These are phyloP conservation scores for Omphalotus olearius DNA, from an alignment of 1,284 basidiomycete species.

Conservation along the genomic window DNA sequence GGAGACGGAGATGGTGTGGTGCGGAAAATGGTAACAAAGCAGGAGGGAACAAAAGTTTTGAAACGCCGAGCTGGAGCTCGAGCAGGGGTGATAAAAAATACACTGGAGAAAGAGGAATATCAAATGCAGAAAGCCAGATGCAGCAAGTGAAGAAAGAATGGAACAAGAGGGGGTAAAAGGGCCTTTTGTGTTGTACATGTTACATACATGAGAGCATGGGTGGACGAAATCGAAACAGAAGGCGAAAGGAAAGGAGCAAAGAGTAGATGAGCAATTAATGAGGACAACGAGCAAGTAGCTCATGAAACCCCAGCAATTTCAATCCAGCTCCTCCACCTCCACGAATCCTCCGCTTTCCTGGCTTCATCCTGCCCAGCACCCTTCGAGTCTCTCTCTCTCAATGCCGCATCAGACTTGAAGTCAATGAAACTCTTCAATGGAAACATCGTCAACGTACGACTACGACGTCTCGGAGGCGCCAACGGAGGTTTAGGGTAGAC, in stretches of 20 bases:
- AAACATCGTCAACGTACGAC: constrained; percentile 8
- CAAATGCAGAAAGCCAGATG: too few species aligned
- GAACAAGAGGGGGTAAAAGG: too few species aligned
- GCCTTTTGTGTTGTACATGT: too few species aligned
- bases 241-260: background rate
- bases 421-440: constrained; percentile 10
- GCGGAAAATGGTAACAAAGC: too few species aligned
- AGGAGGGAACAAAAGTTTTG: too few species aligned
- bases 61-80: too few species aligned
- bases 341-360: constrained; percentile 5
- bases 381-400: background rate
- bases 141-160: too few species aligned
- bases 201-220: too few species aligned
- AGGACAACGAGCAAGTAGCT: background rate
- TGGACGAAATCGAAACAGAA: too few species aligned
- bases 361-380: background rate
- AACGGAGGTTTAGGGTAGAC: background rate
- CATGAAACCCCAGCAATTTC: constrained; percentile 6
- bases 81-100: too few species aligned
- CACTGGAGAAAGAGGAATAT: too few species aligned
- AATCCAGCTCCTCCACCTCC: constrained; percentile 10
- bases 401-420: background rate
- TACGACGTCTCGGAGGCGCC: background rate
- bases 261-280: background rate
- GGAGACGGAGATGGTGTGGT: too few species aligned